These are phyloP conservation scores for Harringtonia aguacate DNA, from an alignment of 2,329 filamentous ascomycete genomes.

Conservation along the genomic window DNA sequence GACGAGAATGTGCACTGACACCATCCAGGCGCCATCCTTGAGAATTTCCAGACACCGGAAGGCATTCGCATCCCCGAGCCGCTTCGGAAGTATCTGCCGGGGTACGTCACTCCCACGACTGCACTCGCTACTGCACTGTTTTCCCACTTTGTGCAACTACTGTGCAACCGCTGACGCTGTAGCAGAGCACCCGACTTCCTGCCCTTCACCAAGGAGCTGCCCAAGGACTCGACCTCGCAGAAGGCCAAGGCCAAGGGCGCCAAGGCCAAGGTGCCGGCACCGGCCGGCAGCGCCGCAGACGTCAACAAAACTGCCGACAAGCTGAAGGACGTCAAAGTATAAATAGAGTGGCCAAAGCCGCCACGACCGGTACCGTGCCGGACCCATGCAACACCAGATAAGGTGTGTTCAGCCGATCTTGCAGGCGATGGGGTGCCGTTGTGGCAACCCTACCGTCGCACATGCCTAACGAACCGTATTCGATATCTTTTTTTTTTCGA, in stretches of 20 bases:
- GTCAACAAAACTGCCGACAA: slow-evolving; percentile 17
- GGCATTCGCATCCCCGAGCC: slow-evolving; percentile 73
- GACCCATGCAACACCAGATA: too few relatives aligned
- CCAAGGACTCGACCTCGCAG: slow-evolving; percentile 45
- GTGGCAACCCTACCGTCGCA: too few relatives aligned
- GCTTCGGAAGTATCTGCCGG: slow-evolving; percentile 81
- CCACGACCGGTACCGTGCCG: too few relatives aligned
- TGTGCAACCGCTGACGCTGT: neutral
- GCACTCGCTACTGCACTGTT: too few relatives aligned
- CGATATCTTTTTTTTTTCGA: too few relatives aligned
- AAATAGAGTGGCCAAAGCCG: too few relatives aligned
- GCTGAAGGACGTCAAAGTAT: slow-evolving; percentile 18
- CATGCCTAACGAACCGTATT: too few relatives aligned
- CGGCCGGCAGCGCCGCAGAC: slow-evolving; percentile 9
- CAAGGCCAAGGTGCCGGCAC: slow-evolving; percentile 14
- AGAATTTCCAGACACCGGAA: slow-evolving; percentile 92
- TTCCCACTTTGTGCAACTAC: too few relatives aligned
- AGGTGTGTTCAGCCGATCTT: too few relatives aligned
- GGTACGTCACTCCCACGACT: slow-evolving; percentile 24
- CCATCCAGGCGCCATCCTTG: slow-evolving; percentile 47
- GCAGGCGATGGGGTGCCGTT: too few relatives aligned
- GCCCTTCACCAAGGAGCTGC: slow-evolving; percentile 75
- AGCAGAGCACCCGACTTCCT: slow-evolving; percentile 66
- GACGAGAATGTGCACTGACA: neutral
- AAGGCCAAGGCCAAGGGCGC: slow-evolving; percentile 14